Base-by-base conservation (phyloP, 169 alveolate genomes). In the Eimeria sp. region DNA sequence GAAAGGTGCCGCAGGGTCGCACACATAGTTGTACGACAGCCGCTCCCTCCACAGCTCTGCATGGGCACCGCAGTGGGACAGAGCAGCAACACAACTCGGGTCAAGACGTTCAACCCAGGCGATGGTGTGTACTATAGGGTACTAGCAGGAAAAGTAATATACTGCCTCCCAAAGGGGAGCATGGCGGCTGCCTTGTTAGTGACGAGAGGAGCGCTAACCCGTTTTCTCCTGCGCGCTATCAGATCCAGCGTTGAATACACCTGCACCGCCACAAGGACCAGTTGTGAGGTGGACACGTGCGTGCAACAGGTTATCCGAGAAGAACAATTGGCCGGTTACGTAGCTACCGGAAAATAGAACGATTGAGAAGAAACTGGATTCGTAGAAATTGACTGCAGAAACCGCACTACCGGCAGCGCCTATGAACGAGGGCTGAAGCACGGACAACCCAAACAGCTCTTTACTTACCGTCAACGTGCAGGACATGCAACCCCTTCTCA, bases 401-500 rank as follows among this genome's bases (percentile, higher is more conserved):
- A 51, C n/a, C 54, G 40, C n/a, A 34, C 54, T 34, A 34, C 54
- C 16, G 43, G 30, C 10, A 40, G 14, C 54, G 54, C 54, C 82
- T 40, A 72, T 13, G 54, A 30, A 72, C 10, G 49, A 16, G n/a
- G 54, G 4, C 18, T 34, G 51, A 27, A 72, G 54, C 51, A 40
- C 34, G 45, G 22, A 51, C 0, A 45, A 20, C 51, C 54, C 54
- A 72, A 51, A 51, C 54, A 40, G 75, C 22, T 10, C 30, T 75
- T 22, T 45, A 57, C 96, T 58, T 67, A 94, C 96, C 95, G 49
- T 94, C 96, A 13, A 94, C 96, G 57, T 84, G 94, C 61, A 94
- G 95, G 43, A 84, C 89, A 63, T 94, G 89, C 40, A 94, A 90
- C 54, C 91, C 91, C 30, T 94, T 84, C 58, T 82, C 72, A 34